A percentile compares a stretch with the other conserved stretches of the same genome.
Evolutionary conservation across 129 eudicot genomes (phyloP).

Genomic region (Tanacetum coccineum): DNA sequence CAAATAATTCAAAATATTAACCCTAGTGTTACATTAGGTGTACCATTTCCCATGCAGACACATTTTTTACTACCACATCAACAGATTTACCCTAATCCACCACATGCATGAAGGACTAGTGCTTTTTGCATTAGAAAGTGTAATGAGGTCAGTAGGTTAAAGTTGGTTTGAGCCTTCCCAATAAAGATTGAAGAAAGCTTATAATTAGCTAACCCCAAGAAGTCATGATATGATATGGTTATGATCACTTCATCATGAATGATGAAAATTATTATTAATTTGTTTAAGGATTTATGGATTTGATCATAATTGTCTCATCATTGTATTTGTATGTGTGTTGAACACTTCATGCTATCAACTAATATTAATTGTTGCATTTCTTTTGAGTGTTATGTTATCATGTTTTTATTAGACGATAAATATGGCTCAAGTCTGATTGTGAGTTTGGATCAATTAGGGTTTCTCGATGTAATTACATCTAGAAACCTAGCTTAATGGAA

Average conservation of each 20-base stretch:
- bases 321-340: slow-evolving; percentile 19
- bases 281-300: slow-evolving; percentile 25
- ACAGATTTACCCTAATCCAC: slow-evolving; percentile 26
- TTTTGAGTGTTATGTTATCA: not conserved
- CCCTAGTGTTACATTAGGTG: slow-evolving; percentile 25
- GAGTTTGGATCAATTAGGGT: no score
- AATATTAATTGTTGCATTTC: not conserved
- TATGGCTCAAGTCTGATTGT: no score
- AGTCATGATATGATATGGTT: slow-evolving; percentile 23
- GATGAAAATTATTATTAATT: slow-evolving; percentile 13
- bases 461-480: no score
- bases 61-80: slow-evolving; percentile 38
- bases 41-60: slow-evolving; percentile 62
- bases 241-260: slow-evolving; percentile 35
- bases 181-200: slow-evolving; percentile 21
- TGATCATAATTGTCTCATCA: slow-evolving; percentile 37
- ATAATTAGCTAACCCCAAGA: slow-evolving; percentile 27
- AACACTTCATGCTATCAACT: not conserved
- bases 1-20: slow-evolving; percentile 15
- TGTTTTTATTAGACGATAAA: no score
- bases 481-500: no score
- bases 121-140: not conserved
- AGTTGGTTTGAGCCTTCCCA: slow-evolving; percentile 14
- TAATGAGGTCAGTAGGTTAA: slow-evolving; percentile 2
- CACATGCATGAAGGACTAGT: slow-evolving; percentile 18